phyloP scores from a whole-genome alignment of 176 grass and related monocot species.

The Oryza officinalis region DNA sequence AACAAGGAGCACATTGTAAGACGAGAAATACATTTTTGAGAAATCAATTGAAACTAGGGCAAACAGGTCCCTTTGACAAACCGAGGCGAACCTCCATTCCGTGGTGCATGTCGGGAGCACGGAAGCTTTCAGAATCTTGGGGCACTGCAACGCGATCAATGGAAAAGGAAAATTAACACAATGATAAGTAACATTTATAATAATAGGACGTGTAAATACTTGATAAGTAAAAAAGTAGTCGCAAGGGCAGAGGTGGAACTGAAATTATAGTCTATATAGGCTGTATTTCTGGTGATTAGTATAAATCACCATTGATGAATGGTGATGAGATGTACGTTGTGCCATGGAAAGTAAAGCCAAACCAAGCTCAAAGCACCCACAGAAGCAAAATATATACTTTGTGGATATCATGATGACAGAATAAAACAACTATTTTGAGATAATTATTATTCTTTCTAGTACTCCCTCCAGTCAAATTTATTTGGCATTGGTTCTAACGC shows the following conservation, averaged over 20 bases:
- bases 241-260: conserved; percentile 4
- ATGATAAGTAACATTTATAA: background rate
- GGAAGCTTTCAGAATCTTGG: conserved; percentile 64
- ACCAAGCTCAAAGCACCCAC: background rate
- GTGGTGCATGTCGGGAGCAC: conserved; percentile 63
- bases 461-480: background rate
- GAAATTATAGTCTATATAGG: background rate
- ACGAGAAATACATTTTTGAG: background rate
- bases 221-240: background rate
- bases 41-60: conserved; percentile 46
- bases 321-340: background rate
- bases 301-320: background rate
- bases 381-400: background rate
- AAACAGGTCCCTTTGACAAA: conserved; percentile 64
- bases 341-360: background rate
- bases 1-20: background rate
- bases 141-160: conserved; percentile 46
- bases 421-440: background rate
- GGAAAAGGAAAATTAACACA: background rate
- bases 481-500: too few species aligned
- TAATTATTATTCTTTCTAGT: background rate
- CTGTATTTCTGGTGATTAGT: background rate
- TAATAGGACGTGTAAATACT: background rate
- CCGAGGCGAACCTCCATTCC: conserved; percentile 80
- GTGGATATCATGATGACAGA: background rate